Evolutionary conservation across 495 filamentous ascomycete species (phyloP).

Genomic region (Podospora didyma): DNA sequence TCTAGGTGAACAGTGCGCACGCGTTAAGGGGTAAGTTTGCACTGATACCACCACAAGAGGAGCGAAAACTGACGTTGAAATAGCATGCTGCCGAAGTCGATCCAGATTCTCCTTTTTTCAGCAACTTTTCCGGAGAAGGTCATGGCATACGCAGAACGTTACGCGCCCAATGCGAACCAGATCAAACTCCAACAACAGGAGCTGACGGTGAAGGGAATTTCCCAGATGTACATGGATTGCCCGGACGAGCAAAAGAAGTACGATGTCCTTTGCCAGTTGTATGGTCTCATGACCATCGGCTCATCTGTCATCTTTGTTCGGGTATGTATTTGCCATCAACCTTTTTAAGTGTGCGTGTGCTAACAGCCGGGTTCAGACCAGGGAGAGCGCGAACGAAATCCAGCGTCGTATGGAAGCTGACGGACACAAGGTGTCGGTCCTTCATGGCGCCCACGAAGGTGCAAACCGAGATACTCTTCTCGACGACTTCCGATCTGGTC

Average conservation of each 20-base stretch:
- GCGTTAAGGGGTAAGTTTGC: slow-evolving; percentile 69
- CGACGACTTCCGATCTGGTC: slow-evolving; percentile 78
- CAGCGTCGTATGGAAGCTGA: slow-evolving; percentile 80
- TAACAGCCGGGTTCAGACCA: slow-evolving; percentile 53
- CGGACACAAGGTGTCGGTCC: slow-evolving; percentile 82
- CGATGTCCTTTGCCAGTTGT: slow-evolving; percentile 79
- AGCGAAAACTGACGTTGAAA: slow-evolving; percentile 16
- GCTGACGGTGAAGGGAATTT: slow-evolving; percentile 93
- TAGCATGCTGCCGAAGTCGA: slow-evolving; percentile 63
- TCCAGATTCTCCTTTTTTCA: slow-evolving; percentile 91
- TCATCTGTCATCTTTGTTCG: slow-evolving; percentile 97
- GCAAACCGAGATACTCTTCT: slow-evolving; percentile 78
- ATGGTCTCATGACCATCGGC: slow-evolving; percentile 90
- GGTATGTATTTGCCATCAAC: slow-evolving; percentile 45
- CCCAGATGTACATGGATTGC: slow-evolving; percentile 95
- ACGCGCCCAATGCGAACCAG: slow-evolving; percentile 80
- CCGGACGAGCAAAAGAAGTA: slow-evolving; percentile 78
- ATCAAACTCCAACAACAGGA: slow-evolving; percentile 86
- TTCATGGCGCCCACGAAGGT: slow-evolving; percentile 84
- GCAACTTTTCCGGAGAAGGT: slow-evolving; percentile 91
- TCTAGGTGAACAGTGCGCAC: slow-evolving; percentile 87
- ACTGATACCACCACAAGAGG: neutral
- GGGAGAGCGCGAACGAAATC: slow-evolving; percentile 75
- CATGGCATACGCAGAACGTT: slow-evolving; percentile 69
- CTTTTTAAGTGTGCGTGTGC: neutral